These are phyloP conservation scores for Russula griseocarnosa DNA, from an alignment of 768 basidiomycete genomes.

Conservation along the genomic window DNA sequence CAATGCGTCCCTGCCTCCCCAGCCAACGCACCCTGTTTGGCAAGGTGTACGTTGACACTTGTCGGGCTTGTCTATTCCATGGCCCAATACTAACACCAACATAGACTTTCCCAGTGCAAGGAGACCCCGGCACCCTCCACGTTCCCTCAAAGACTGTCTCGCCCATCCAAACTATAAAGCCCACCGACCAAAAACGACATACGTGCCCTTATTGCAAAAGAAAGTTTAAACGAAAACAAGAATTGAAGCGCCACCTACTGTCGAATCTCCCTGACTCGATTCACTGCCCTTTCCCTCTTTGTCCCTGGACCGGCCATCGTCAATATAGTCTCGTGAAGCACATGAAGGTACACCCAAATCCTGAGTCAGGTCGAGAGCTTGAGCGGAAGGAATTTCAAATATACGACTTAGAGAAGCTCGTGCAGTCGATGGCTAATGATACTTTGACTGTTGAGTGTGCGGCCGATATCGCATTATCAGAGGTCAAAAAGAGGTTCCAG, in stretches of 20 bases:
- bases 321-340: not conserved
- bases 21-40: not conserved
- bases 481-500: not conserved
- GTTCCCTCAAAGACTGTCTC: not conserved
- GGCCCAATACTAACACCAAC: not conserved
- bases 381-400: not conserved
- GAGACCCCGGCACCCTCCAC: not conserved
- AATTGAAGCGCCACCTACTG: not conserved
- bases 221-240: not conserved
- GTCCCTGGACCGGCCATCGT: conserved; percentile 1
- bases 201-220: not conserved
- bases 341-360: not conserved
- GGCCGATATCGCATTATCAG: not conserved
- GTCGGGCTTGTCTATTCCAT: not conserved
- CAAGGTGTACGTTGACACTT: not conserved
- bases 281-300: not conserved
- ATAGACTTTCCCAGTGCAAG: not conserved
- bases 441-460: not conserved
- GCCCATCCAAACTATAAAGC: not conserved
- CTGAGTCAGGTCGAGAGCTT: not conserved
- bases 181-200: not conserved
- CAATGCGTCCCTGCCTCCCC: not conserved
- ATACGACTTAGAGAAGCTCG: not conserved
- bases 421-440: not conserved
- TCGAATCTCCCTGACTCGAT: not conserved